Percentiles rank a stretch among this genome's conserved stretches.
Evolutionary conservation across 148 eudicot genomes (phyloP).

Genomic region (Rhododendron henanense): DNA sequence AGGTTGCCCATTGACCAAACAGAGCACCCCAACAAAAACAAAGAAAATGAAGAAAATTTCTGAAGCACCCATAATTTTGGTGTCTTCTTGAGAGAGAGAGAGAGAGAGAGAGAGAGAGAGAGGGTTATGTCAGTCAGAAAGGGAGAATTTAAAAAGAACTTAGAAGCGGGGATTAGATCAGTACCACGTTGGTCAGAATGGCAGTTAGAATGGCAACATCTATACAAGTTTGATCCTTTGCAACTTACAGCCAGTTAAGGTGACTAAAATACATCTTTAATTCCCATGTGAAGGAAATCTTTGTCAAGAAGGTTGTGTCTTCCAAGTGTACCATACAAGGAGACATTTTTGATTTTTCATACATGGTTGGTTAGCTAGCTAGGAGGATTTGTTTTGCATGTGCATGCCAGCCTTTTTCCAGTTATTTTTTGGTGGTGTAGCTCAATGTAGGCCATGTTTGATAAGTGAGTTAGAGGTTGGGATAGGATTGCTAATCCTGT

Average conservation of each 20-base stretch:
- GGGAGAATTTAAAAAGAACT: conserved; percentile 8
- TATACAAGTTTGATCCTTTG: conserved; percentile 13
- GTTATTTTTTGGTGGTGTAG: too few species aligned
- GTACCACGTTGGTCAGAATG: conserved; percentile 10
- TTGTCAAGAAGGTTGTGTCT: neutral
- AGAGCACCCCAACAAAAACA: conserved; percentile 9
- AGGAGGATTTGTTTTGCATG: too few species aligned
- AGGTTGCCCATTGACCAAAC: conserved; percentile 50
- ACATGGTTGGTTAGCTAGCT: neutral
- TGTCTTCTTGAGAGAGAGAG: neutral
- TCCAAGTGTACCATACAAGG: neutral
- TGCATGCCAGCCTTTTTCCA: too few species aligned
- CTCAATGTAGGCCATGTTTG: too few species aligned
- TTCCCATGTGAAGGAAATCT: neutral
- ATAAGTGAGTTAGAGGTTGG: too few species aligned
- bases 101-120: neutral
- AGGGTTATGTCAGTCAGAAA: neutral
- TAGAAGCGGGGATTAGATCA: neutral
- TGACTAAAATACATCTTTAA: neutral
- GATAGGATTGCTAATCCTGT: too few species aligned
- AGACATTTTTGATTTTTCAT: neutral
- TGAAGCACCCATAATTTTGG: conserved; percentile 13
- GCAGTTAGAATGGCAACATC: neutral
- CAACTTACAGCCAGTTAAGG: conserved; percentile 5
- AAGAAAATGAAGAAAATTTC: neutral